Evolutionary conservation across 140 eudicot genomes (phyloP).

Genomic region (Cichorium intybus): DNA sequence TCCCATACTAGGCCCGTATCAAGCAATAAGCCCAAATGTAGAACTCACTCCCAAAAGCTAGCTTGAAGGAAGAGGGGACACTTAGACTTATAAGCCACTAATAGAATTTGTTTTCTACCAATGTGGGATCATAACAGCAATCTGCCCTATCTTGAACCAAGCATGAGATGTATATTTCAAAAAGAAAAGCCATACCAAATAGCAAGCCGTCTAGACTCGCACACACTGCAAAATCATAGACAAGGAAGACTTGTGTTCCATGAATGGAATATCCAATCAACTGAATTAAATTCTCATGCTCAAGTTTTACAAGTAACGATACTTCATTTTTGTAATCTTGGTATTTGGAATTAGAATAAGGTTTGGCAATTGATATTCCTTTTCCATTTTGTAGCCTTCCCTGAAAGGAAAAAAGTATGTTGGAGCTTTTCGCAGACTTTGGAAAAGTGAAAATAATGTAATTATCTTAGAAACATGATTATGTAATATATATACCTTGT

Average conservation of each 20-base stretch:
- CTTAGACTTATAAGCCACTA: too few species aligned
- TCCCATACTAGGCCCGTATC: too few species aligned
- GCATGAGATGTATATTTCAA: neutral
- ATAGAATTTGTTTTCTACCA: too few species aligned
- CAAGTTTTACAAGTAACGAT: conserved; percentile 5
- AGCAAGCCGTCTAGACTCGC: conserved; percentile 9
- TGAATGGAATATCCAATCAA: conserved; percentile 20
- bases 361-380: neutral
- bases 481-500: conserved; percentile 22
- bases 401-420: neutral
- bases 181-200: conserved; percentile 1
- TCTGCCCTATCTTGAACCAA: neutral
- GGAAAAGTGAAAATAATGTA: neutral
- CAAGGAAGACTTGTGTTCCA: neutral
- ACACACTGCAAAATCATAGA: conserved; percentile 13
- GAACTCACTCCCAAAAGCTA: too few species aligned
- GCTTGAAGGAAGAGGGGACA: too few species aligned
- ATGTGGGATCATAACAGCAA: too few species aligned
- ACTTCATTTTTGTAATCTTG: neutral
- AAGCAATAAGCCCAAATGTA: too few species aligned
- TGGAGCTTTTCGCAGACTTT: neutral
- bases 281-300: conserved; percentile 23
- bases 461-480: neutral
- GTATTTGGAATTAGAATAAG: neutral
- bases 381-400: conserved; percentile 26